Percentiles rank a stretch among this genome's conserved stretches.
Conservation (phyloP, 768 basidiomycete genomes). For the Psilocybe sp. region DNA sequence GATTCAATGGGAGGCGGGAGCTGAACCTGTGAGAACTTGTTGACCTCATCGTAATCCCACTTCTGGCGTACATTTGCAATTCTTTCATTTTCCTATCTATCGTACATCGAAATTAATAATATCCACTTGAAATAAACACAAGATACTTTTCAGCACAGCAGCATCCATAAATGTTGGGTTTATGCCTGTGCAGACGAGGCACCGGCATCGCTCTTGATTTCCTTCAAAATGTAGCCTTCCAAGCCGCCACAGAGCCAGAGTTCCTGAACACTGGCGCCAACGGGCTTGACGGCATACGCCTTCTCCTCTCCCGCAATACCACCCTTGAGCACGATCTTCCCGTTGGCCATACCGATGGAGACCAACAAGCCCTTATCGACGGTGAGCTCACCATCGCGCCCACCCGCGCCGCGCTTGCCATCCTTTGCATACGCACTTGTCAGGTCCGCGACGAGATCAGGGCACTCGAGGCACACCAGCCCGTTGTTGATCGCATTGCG, state of each 20-base stretch:
- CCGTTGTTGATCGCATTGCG: conserved; percentile 99
- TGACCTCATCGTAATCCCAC: too few relatives aligned
- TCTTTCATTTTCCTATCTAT: too few relatives aligned
- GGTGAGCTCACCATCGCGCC: conserved; percentile 79
- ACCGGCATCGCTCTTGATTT: conserved; percentile 41
- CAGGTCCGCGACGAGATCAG: conserved; percentile 83
- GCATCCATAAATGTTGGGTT: not conserved
- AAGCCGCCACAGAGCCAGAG: conserved; percentile 94
- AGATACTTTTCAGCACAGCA: not conserved
- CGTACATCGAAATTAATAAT: not conserved
- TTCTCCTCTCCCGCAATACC: conserved; percentile 39
- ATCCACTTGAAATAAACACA: not conserved
- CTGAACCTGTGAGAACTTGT: too few relatives aligned
- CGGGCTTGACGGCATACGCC: conserved; percentile 66
- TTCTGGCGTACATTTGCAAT: too few relatives aligned
- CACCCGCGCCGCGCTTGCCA: conserved; percentile 75
- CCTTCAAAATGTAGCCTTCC: conserved; percentile 87
- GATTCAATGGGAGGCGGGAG: too few relatives aligned
- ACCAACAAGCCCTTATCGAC: conserved; percentile 69
- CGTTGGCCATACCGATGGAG: conserved; percentile 66
- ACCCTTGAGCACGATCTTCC: conserved; percentile 56
- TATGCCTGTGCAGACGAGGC: conserved; percentile 2
- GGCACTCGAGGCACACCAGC: conserved; percentile 90
- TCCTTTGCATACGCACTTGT: conserved; percentile 73
- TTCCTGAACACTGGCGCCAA: conserved; percentile 95